Evolutionary conservation across 2,329 filamentous ascomycete species (phyloP).

Genomic region (Monosporascus sp.): DNA sequence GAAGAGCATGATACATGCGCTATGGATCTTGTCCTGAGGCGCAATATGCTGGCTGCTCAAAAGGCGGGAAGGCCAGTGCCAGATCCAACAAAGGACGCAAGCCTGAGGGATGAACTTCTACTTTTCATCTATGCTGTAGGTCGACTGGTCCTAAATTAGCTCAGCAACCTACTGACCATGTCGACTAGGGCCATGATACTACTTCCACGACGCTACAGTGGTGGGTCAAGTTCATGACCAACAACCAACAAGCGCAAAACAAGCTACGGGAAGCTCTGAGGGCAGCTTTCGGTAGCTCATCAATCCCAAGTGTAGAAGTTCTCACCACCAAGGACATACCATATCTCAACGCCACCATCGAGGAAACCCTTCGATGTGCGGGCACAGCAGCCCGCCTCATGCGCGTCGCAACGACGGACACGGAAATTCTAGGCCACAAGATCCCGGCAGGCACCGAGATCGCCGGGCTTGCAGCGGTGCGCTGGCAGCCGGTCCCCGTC

Average conservation of each 20-base stretch:
- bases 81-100: constrained; percentile 16
- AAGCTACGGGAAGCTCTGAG: too few species aligned
- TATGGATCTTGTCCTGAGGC: constrained; percentile 29
- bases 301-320: too few species aligned
- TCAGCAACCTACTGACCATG: constrained; percentile 21
- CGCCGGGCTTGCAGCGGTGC: constrained; percentile 12
- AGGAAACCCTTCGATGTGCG: constrained; percentile 32
- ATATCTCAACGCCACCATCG: constrained; percentile 36
- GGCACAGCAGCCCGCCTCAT: constrained; percentile 17
- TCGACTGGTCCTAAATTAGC: constrained; percentile 20
- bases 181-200: constrained; percentile 38
- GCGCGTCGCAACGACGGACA: constrained; percentile 30
- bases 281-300: too few species aligned
- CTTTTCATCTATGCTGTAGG: constrained; percentile 14
- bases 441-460: constrained; percentile 33
- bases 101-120: constrained; percentile 22
- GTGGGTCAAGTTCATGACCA: constrained; percentile 33
- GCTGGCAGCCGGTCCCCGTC: constrained; percentile 4
- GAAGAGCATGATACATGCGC: constrained; percentile 25
- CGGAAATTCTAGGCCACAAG: constrained; percentile 32
- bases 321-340: too few species aligned
- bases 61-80: constrained; percentile 24
- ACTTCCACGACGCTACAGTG: constrained; percentile 35
- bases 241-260: constrained; percentile 26
- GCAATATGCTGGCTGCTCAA: constrained; percentile 25